These are phyloP conservation scores for Ganoderma multipileum DNA, from an alignment of 1,284 basidiomycete genomes.

Conservation along the genomic window DNA sequence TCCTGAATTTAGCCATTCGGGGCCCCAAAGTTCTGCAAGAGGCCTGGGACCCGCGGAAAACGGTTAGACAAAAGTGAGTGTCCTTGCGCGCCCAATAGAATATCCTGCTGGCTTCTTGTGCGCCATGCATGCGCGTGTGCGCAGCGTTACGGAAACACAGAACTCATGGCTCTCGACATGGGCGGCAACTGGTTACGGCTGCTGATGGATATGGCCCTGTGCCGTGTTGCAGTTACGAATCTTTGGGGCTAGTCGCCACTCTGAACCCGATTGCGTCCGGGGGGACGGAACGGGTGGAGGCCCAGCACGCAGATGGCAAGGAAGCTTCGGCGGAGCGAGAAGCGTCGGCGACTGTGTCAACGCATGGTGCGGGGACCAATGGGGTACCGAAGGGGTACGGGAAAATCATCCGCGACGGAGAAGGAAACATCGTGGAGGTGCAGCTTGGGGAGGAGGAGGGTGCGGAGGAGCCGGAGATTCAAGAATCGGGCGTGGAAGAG, in stretches of 20 bases:
- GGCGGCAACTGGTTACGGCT: constrained; percentile 11
- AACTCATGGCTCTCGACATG: constrained; percentile 15
- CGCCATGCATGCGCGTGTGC: constrained; percentile 16
- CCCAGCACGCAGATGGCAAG: constrained; percentile 20
- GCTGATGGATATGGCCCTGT: constrained; percentile 16
- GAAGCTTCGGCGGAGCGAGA: constrained; percentile 11
- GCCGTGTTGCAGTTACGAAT: constrained; percentile 67
- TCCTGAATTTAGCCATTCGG: constrained; percentile 65
- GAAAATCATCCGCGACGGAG: constrained; percentile 83
- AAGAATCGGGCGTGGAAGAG: constrained; percentile 34
- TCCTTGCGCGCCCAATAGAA: constrained; percentile 26
- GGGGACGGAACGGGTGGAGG: constrained; percentile 52
- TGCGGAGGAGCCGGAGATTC: constrained; percentile 35
- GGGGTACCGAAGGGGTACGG: constrained; percentile 78
- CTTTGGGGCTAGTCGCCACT: constrained; percentile 74
- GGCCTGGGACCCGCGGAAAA: constrained; percentile 90
- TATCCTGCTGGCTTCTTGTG: constrained; percentile 14
- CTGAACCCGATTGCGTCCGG: constrained; percentile 71
- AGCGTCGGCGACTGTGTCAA: constrained; percentile 24
- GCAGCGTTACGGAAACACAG: constrained; percentile 22
- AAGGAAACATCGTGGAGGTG: constrained; percentile 82
- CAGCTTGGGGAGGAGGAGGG: constrained; percentile 69
- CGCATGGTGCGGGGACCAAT: constrained; percentile 14
- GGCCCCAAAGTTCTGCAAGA: constrained; percentile 86
- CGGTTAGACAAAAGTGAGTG: constrained; percentile 90